Conservation (phyloP, 805 yeast species). For the Candida loeiensis region DNA sequence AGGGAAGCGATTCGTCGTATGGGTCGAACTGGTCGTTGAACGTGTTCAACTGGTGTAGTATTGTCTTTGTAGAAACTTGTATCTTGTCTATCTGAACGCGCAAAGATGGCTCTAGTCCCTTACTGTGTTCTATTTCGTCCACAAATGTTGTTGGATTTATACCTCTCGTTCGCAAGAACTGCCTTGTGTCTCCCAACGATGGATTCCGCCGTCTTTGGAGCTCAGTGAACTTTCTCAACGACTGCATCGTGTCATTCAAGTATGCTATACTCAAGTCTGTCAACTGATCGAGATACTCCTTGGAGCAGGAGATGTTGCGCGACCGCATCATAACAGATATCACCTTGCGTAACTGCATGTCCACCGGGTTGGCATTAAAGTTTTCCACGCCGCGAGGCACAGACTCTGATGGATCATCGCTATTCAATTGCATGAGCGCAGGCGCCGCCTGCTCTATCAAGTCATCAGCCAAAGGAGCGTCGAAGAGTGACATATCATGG, state of each 20-base stretch:
- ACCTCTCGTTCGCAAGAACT: conserved; percentile 43
- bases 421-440: neutral
- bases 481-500: conserved; percentile 2
- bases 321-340: conserved; percentile 26
- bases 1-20: conserved; percentile 43
- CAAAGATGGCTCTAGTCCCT: conserved; percentile 14
- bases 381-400: neutral
- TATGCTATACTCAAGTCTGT: conserved; percentile 28
- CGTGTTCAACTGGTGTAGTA: conserved; percentile 10
- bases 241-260: conserved; percentile 33
- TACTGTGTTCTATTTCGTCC: conserved; percentile 28
- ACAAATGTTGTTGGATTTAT: conserved; percentile 39
- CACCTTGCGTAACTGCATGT: conserved; percentile 26
- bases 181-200: conserved; percentile 47
- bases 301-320: conserved; percentile 19
- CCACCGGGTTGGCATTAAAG: conserved; percentile 17
- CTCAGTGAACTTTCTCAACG: conserved; percentile 50
- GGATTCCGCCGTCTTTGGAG: conserved; percentile 59
- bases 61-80: conserved; percentile 12
- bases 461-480: neutral
- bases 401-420: neutral
- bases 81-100: conserved; percentile 8
- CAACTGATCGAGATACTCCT: conserved; percentile 28
- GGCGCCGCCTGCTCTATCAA: conserved; percentile 4
- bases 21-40: conserved; percentile 15